phyloP scores from a whole-genome alignment of 2,329 filamentous ascomycete genomes.

The Fusarium multiceps region DNA sequence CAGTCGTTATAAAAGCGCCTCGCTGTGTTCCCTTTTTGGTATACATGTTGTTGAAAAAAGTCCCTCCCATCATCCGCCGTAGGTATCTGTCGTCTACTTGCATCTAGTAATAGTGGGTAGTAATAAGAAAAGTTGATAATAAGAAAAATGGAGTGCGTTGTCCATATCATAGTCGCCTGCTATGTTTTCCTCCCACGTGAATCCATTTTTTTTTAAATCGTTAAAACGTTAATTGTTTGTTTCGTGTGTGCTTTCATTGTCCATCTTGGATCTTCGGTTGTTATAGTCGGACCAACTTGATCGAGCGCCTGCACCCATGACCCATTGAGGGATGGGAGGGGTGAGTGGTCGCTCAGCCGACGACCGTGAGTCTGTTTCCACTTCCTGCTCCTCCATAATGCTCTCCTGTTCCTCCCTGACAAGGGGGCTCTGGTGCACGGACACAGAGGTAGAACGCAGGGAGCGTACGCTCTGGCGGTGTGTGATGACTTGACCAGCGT shows the following conservation, averaged over 20 bases:
- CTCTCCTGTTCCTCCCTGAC: conserved; percentile 51
- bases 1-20: conserved; percentile 34
- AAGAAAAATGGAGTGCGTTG: conserved; percentile 29
- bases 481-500: conserved; percentile 72
- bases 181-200: conserved; percentile 18
- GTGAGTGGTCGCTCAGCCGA: conserved; percentile 62
- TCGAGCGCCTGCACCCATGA: conserved; percentile 64
- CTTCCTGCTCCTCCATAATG: conserved; percentile 39
- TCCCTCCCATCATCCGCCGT: conserved; percentile 12
- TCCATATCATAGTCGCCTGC: conserved; percentile 38
- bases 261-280: conserved; percentile 49
- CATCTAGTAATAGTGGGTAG: conserved; percentile 7
- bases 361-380: conserved; percentile 32
- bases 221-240: conserved; percentile 28
- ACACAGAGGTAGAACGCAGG: conserved; percentile 66
- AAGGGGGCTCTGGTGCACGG: conserved; percentile 59
- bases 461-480: conserved; percentile 63
- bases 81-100: not conserved
- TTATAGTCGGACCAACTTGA: conserved; percentile 62
- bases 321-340: conserved; percentile 71
- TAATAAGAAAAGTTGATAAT: conserved; percentile 7
- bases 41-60: conserved; percentile 23
- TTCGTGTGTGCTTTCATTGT: conserved; percentile 23
- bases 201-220: conserved; percentile 16
- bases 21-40: conserved; percentile 36